A percentile compares a stretch with the other conserved stretches of the same genome.
These are phyloP conservation scores for Russula virescens DNA, from an alignment of 768 basidiomycete genomes.

Conservation along the genomic window DNA sequence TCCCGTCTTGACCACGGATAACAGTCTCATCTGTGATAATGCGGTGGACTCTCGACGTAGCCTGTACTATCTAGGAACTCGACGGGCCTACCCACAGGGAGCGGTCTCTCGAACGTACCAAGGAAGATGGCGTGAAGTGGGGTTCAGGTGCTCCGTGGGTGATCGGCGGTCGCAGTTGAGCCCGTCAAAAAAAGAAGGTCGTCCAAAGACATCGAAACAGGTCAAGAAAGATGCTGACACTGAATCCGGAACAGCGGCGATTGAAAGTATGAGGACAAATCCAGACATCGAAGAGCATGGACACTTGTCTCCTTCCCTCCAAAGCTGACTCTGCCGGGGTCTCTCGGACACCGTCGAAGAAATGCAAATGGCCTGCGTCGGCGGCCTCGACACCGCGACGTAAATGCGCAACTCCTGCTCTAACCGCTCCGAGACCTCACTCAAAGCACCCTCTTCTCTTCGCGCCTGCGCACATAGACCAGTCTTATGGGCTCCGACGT, in stretches of 20 bases:
- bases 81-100: slow-evolving; percentile 9
- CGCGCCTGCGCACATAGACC: slow-evolving; percentile 18
- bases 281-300: slow-evolving; percentile 33
- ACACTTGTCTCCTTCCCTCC: slow-evolving; percentile 25
- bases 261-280: slow-evolving; percentile 18
- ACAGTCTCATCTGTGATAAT: slow-evolving; percentile 11
- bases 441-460: slow-evolving; percentile 24
- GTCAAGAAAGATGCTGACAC: slow-evolving; percentile 15
- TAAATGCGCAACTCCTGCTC: slow-evolving; percentile 19
- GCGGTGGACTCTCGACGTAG: slow-evolving; percentile 19
- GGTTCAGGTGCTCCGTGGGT: slow-evolving; percentile 22
- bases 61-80: slow-evolving; percentile 13
- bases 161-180: slow-evolving; percentile 8
- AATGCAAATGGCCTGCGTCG: slow-evolving; percentile 39
- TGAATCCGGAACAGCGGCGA: slow-evolving; percentile 12
- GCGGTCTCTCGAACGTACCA: slow-evolving; percentile 9
- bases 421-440: slow-evolving; percentile 33
- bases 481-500: slow-evolving; percentile 32
- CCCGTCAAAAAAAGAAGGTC: slow-evolving; percentile 4
- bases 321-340: slow-evolving; percentile 18
- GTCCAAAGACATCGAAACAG: slow-evolving; percentile 6
- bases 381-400: slow-evolving; percentile 23
- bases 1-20: neutral
- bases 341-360: slow-evolving; percentile 50
- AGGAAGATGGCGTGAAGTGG: neutral